A percentile compares a stretch with the other conserved stretches of the same genome.
Evolutionary conservation across 2,329 filamentous ascomycete genomes (phyloP).

Genomic region (Drechslerella stenobrocha): DNA sequence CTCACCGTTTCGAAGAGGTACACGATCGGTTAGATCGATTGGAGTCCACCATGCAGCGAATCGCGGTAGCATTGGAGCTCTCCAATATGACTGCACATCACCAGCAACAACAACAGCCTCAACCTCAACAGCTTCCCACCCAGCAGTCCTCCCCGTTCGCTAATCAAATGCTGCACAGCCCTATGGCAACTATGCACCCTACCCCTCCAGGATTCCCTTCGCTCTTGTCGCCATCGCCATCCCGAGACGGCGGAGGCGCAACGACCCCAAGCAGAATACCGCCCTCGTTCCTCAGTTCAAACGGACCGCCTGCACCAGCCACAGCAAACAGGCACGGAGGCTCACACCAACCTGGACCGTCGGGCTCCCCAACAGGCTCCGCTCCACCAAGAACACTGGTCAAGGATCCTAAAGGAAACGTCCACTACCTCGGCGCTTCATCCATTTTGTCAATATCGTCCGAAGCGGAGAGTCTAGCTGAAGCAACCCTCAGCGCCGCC

Average conservation of each 20-base stretch:
- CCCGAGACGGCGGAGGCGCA: slow-evolving; percentile 35
- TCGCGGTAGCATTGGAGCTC: slow-evolving; percentile 49
- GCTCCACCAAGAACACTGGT: slow-evolving; percentile 40
- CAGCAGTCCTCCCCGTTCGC: slow-evolving; percentile 21
- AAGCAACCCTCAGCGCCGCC: slow-evolving; percentile 48
- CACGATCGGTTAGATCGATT: slow-evolving; percentile 53
- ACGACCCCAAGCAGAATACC: slow-evolving; percentile 42
- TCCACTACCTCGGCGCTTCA: slow-evolving; percentile 52
- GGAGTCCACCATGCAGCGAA: slow-evolving; percentile 50
- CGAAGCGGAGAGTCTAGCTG: slow-evolving; percentile 51
- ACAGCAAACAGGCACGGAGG: slow-evolving; percentile 14
- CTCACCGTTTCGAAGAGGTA: slow-evolving; percentile 53
- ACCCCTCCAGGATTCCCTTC: slow-evolving; percentile 45
- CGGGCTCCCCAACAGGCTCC: slow-evolving; percentile 18
- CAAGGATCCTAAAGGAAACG: slow-evolving; percentile 49
- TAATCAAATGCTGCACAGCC: slow-evolving; percentile 46
- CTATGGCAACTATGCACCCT: slow-evolving; percentile 48
- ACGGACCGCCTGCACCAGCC: slow-evolving; percentile 18
- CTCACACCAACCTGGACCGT: slow-evolving; percentile 20
- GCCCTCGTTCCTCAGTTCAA: slow-evolving; percentile 33
- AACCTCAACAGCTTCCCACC: slow-evolving; percentile 12
- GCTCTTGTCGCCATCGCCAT: slow-evolving; percentile 40
- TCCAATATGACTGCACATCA: slow-evolving; percentile 49
- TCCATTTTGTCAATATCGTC: slow-evolving; percentile 52
- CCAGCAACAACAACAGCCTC: slow-evolving; percentile 35